Percentiles rank a stretch among this genome's conserved stretches.
These are phyloP conservation scores for Alectoria sarmentosa DNA, from an alignment of 495 filamentous ascomycete genomes.

Conservation along the genomic window DNA sequence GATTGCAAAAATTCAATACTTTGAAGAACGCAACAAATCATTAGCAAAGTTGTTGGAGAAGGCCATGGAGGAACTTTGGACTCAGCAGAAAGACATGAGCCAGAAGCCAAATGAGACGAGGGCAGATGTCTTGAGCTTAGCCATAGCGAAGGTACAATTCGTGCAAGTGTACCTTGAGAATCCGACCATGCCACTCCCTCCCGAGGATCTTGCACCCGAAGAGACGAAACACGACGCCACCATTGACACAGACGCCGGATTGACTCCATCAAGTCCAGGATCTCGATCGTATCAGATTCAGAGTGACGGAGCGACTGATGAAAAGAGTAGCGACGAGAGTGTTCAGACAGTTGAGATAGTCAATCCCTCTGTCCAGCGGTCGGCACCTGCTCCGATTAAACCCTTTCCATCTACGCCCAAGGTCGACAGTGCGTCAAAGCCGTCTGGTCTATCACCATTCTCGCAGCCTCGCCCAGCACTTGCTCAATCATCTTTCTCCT, in stretches of 20 bases:
- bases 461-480: constrained; percentile 50
- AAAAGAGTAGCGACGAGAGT: constrained; percentile 16
- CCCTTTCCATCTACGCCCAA: constrained; percentile 17
- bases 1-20: constrained; percentile 32
- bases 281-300: constrained; percentile 1
- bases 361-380: not conserved
- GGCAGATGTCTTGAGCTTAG: constrained; percentile 51
- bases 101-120: constrained; percentile 34
- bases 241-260: not conserved
- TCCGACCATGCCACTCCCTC: constrained; percentile 46
- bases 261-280: not conserved
- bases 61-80: constrained; percentile 60
- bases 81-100: constrained; percentile 35
- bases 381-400: not conserved
- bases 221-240: not conserved
- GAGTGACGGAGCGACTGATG: constrained; percentile 28
- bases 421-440: constrained; percentile 18
- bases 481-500: constrained; percentile 83
- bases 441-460: constrained; percentile 12
- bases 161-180: constrained; percentile 74
- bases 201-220: constrained; percentile 27
- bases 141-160: constrained; percentile 66
- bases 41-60: constrained; percentile 67
- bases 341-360: not conserved
- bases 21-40: constrained; percentile 66